These are phyloP conservation scores for thale cress (Arabidopsis thaliana) DNA, from an alignment of 345 rosid species.

Conservation along the genomic window DNA sequence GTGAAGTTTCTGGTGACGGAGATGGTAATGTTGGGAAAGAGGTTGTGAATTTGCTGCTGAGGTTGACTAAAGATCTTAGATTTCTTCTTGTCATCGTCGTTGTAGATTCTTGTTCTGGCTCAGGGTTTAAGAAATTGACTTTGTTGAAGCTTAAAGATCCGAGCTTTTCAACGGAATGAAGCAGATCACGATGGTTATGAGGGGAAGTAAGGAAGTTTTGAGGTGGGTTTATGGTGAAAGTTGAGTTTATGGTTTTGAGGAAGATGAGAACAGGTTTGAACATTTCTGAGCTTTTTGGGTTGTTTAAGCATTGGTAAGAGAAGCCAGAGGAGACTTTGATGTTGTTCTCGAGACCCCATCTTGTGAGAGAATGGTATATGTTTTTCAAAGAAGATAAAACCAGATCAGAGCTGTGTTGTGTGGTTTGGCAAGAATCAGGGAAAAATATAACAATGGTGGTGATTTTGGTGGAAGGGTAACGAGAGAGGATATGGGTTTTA, in stretches of 20 bases:
- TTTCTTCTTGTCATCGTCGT: slow-evolving; percentile 46
- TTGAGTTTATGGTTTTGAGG: slow-evolving; percentile 58
- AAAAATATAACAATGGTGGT: slow-evolving; percentile 65
- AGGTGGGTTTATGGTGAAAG: slow-evolving; percentile 57
- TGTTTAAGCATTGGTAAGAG: slow-evolving; percentile 49
- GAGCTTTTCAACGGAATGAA: slow-evolving; percentile 46
- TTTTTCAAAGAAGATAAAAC: slow-evolving; percentile 60
- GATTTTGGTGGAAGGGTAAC: slow-evolving; percentile 67
- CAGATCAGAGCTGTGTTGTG: slow-evolving; percentile 46
- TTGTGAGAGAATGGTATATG: slow-evolving; percentile 60
- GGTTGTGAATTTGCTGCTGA: slow-evolving; percentile 39
- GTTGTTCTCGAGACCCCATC: slow-evolving; percentile 77
- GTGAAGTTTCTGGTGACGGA: slow-evolving; percentile 54
- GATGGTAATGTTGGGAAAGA: slow-evolving; percentile 58
- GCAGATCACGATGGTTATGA: slow-evolving; percentile 45
- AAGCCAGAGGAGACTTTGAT: slow-evolving; percentile 68
- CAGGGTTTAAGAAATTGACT: slow-evolving; percentile 54
- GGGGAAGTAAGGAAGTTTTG: slow-evolving; percentile 46
- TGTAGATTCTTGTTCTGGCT: slow-evolving; percentile 18
- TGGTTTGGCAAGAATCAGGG: slow-evolving; percentile 48
- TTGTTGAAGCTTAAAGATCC: slow-evolving; percentile 52
- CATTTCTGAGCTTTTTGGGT: slow-evolving; percentile 25
- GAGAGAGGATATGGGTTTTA: slow-evolving; percentile 62
- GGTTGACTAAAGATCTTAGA: slow-evolving; percentile 48
- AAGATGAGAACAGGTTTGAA: slow-evolving; percentile 51